Evolutionary conservation across 2,329 filamentous ascomycete species (phyloP).

Genomic region (Sclerotinia borealis): DNA sequence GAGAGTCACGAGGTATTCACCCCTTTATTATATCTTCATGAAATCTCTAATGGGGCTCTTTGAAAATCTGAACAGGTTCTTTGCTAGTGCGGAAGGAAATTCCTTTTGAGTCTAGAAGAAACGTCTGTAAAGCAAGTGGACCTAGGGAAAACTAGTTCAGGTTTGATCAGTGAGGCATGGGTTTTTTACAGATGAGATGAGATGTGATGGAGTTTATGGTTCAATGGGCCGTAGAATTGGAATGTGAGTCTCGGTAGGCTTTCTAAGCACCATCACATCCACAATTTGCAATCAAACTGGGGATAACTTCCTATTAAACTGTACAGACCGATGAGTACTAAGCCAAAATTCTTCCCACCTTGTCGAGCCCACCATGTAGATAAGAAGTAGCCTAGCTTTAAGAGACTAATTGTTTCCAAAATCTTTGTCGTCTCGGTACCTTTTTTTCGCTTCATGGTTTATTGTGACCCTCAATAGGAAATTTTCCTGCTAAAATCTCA

Average conservation of each 20-base stretch:
- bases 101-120: background rate
- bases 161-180: background rate
- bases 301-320: background rate
- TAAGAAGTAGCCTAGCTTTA: background rate
- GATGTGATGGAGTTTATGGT: background rate
- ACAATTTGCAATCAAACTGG: background rate
- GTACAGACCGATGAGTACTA: background rate
- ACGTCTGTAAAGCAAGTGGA: background rate
- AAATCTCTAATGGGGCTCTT: background rate
- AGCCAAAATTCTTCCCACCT: background rate
- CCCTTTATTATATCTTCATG: background rate
- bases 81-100: background rate
- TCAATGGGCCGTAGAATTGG: background rate
- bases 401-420: background rate
- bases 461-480: background rate
- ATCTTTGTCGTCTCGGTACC: background rate
- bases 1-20: background rate
- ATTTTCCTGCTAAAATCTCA: background rate
- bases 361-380: background rate
- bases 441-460: background rate
- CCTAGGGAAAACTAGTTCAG: background rate
- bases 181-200: background rate
- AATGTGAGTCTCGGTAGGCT: background rate
- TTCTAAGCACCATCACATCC: background rate
- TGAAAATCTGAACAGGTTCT: background rate